Evolutionary conservation across 345 rosid species (phyloP).

Genomic region (Lumnitzera racemosa): DNA sequence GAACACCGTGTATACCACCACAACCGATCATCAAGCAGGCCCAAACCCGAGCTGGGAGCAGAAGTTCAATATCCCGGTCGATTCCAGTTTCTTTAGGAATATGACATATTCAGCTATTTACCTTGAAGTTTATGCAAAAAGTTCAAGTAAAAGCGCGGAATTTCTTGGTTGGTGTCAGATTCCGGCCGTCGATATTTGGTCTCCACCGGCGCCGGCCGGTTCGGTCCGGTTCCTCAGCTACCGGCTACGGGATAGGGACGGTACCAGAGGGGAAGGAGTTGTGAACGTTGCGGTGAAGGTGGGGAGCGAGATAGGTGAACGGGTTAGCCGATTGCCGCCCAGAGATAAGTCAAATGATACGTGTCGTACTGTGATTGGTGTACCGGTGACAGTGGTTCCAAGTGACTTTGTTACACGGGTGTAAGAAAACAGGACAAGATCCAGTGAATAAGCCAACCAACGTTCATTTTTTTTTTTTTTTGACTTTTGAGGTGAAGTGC

Average conservation of each 20-base stretch:
- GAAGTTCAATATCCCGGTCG: conserved; percentile 10
- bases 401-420: too few relatives aligned
- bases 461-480: too few relatives aligned
- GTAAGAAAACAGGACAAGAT: too few relatives aligned
- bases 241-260: conserved; percentile 18
- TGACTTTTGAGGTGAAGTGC: too few relatives aligned
- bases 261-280: conserved; percentile 14
- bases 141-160: conserved; percentile 1
- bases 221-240: conserved; percentile 13
- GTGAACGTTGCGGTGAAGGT: conserved; percentile 14
- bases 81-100: conserved; percentile 9
- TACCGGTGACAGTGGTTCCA: background rate
- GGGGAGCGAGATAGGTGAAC: conserved; percentile 1
- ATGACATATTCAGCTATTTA: background rate
- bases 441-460: too few relatives aligned
- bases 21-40: conserved; percentile 3
- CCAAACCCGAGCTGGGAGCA: conserved; percentile 11
- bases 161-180: conserved; percentile 15
- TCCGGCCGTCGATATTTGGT: conserved; percentile 13
- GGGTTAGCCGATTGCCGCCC: background rate
- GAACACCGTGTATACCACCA: background rate
- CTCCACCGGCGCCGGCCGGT: conserved; percentile 11
- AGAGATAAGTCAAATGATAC: background rate
- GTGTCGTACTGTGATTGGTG: conserved; percentile 12
- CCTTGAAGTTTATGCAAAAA: conserved; percentile 6